Conservation (phyloP, 768 basidiomycete species). For the Termitomyces titanicus region DNA sequence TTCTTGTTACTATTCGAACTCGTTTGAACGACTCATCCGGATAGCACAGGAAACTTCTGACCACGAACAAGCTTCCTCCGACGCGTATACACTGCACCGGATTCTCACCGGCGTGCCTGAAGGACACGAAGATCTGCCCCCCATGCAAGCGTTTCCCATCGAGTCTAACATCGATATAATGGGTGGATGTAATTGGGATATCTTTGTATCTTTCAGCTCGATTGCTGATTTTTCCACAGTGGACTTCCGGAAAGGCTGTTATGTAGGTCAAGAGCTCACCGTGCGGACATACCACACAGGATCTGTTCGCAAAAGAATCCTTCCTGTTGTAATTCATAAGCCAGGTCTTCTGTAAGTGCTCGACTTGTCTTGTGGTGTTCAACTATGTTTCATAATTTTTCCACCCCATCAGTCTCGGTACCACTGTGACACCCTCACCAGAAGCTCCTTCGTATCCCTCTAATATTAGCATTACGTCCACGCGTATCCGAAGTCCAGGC, state of each 20-base stretch:
- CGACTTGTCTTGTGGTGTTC: background rate
- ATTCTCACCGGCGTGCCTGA: constrained; percentile 86
- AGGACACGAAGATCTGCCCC: constrained; percentile 70
- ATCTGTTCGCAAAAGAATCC: constrained; percentile 81
- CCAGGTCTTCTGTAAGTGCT: constrained; percentile 29
- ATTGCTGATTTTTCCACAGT: constrained; percentile 38
- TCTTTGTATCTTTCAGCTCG: background rate
- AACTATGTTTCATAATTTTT: background rate
- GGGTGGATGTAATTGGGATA: constrained; percentile 71
- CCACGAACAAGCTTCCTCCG: constrained; percentile 48
- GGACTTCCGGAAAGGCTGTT: constrained; percentile 97
- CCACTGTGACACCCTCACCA: constrained; percentile 10
- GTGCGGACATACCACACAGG: constrained; percentile 97
- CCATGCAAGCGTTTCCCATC: constrained; percentile 83
- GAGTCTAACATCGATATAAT: constrained; percentile 94
- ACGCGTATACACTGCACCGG: constrained; percentile 75
- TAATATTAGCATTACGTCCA: constrained; percentile 35
- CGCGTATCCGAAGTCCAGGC: constrained; percentile 18
- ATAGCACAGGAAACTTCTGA: constrained; percentile 52
- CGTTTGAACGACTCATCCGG: background rate
- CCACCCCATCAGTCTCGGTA: constrained; percentile 10
- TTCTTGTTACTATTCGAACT: background rate
- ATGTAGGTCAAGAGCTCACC: constrained; percentile 96
- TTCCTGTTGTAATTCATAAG: constrained; percentile 67
- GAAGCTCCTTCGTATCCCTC: constrained; percentile 25